phyloP scores from a whole-genome alignment of 2,329 filamentous ascomycete genomes.

The Phialocephala subalpina region DNA sequence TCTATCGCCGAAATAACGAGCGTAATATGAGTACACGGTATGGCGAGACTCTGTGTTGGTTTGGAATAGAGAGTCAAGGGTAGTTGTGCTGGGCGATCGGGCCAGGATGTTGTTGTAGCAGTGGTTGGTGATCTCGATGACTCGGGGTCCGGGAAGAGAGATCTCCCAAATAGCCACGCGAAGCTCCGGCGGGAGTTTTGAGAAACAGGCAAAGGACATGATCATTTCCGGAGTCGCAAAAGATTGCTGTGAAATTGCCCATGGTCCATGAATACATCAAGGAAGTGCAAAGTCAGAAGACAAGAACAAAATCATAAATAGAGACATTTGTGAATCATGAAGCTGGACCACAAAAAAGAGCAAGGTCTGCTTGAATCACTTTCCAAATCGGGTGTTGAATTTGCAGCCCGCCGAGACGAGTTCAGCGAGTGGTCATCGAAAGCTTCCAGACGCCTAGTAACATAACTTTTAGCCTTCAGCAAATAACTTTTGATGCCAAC shows the following conservation, averaged over 20 bases:
- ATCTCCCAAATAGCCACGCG: background rate
- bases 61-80: background rate
- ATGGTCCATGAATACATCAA: background rate
- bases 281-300: background rate
- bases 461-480: no score
- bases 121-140: background rate
- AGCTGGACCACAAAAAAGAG: no score
- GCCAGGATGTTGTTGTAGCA: background rate
- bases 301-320: no score
- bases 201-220: background rate
- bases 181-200: constrained; percentile 4
- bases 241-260: background rate
- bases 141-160: background rate
- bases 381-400: no score
- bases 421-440: no score
- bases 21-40: background rate
- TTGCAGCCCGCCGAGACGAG: no score
- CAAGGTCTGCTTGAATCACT: no score
- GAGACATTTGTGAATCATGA: no score
- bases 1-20: background rate
- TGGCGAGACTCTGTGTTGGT: background rate
- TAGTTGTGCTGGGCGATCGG: background rate
- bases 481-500: no score
- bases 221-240: background rate
- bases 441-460: no score